phyloP scores from a whole-genome alignment of 257 asterid species.

The Jacaranda mimosifolia region DNA sequence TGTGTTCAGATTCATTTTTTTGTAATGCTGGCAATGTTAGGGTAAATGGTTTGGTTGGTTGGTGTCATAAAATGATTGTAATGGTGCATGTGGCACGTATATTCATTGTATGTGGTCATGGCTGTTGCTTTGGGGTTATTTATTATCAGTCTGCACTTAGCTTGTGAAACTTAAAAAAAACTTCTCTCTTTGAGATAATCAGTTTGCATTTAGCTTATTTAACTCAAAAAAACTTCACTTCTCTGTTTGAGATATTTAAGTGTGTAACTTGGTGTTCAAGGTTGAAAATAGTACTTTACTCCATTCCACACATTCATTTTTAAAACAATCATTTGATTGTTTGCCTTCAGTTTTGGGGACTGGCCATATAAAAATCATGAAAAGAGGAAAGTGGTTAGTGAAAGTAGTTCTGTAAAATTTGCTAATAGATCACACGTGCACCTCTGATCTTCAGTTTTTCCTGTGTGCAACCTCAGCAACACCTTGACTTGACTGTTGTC shows the following conservation, averaged over 20 bases:
- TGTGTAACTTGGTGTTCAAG: neutral
- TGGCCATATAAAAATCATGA: no score
- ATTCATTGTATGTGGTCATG: neutral
- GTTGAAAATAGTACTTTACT: no score
- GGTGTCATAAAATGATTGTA: neutral
- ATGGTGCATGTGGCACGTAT: neutral
- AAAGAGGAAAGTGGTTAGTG: no score
- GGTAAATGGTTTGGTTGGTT: neutral
- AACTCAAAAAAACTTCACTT: neutral
- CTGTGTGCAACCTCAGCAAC: no score
- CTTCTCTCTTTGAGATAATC: neutral
- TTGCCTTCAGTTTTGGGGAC: no score
- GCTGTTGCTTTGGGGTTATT: neutral
- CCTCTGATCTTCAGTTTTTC: no score
- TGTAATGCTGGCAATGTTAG: slow-evolving; percentile 8
- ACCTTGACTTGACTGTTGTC: neutral
- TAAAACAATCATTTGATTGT: no score
- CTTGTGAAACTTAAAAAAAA: neutral
- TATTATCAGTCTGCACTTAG: neutral
- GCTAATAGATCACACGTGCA: no score
- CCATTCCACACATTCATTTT: no score
- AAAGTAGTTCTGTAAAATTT: no score
- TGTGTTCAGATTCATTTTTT: neutral
- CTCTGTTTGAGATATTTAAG: neutral
- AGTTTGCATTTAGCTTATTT: neutral